phyloP scores from a whole-genome alignment of 108 stramenopile species.

The Skeletonema potamos region DNA sequence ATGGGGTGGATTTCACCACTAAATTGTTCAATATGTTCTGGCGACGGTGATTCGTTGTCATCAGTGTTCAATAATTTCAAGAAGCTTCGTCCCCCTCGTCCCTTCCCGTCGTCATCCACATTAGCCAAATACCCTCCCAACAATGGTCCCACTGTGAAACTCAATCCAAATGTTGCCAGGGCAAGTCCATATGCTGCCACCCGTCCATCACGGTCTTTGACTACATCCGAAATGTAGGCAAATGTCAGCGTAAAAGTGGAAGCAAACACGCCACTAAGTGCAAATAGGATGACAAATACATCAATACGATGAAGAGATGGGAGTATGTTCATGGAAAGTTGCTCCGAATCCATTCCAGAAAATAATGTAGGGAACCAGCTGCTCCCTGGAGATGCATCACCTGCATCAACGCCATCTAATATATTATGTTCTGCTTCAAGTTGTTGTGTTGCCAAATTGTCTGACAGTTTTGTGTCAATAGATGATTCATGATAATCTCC shows the following conservation, averaged over 20 bases:
- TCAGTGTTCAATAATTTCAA: slow-evolving; percentile 30
- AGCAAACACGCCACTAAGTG: slow-evolving; percentile 88
- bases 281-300: slow-evolving; percentile 74
- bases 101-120: slow-evolving; percentile 22
- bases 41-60: not conserved
- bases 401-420: slow-evolving; percentile 24
- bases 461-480: not conserved
- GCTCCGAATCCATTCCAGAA: not conserved
- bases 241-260: slow-evolving; percentile 97
- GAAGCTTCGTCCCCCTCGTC: slow-evolving; percentile 48
- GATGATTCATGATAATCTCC: not conserved
- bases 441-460: not conserved
- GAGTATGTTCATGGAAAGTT: not conserved
- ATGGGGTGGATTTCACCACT: slow-evolving; percentile 32
- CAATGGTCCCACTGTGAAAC: slow-evolving; percentile 95
- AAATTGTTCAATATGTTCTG: not conserved
- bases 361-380: slow-evolving; percentile 4
- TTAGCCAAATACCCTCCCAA: slow-evolving; percentile 91
- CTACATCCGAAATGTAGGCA: slow-evolving; percentile 96
- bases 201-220: slow-evolving; percentile 71
- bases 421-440: not conserved
- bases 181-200: slow-evolving; percentile 96
- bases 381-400: slow-evolving; percentile 8
- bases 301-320: slow-evolving; percentile 28
- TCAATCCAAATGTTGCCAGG: slow-evolving; percentile 94